A percentile compares a stretch with the other conserved stretches of the same genome.
Conservation (phyloP, 2,329 filamentous ascomycete species). For the Conoideocrella luteorostrata region DNA sequence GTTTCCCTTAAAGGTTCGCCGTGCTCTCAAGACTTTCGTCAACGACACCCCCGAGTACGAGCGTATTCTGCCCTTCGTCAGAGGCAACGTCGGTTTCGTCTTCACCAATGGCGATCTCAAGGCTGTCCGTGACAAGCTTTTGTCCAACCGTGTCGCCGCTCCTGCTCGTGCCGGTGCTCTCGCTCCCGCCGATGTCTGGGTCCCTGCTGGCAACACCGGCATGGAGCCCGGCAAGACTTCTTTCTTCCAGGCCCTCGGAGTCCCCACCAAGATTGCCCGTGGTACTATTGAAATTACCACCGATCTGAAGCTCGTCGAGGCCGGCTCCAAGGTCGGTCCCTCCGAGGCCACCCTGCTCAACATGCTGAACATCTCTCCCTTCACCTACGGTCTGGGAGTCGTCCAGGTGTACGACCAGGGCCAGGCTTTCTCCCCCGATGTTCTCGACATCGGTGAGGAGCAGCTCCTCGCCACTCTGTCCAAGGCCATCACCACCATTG, state of each 20-base stretch:
- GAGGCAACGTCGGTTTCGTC: conserved; percentile 98
- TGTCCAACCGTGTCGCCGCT: conserved; percentile 94
- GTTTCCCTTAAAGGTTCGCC: conserved; percentile 61
- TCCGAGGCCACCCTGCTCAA: conserved; percentile 98
- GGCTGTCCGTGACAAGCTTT: conserved; percentile 85
- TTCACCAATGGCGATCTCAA: conserved; percentile 99
- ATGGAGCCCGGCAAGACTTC: conserved; percentile 99
- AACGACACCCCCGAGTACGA: conserved; percentile 92
- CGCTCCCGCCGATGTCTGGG: conserved; percentile 85
- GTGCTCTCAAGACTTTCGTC: conserved; percentile 94
- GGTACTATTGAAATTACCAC: conserved; percentile 99
- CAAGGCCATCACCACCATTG: conserved; percentile 77
- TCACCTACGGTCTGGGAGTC: conserved; percentile 98
- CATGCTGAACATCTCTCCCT: conserved; percentile 99
- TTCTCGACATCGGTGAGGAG: conserved; percentile 91
- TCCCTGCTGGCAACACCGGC: conserved; percentile 98
- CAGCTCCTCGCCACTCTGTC: conserved; percentile 84
- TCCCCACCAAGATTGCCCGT: conserved; percentile 99
- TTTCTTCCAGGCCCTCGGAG: conserved; percentile 99
- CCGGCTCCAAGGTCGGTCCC: conserved; percentile 88
- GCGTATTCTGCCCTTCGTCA: conserved; percentile 91
- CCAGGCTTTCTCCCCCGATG: conserved; percentile 77
- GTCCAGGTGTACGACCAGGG: conserved; percentile 95
- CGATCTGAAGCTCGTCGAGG: conserved; percentile 96
- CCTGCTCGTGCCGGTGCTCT: conserved; percentile 97